Conservation (phyloP, 805 yeast genomes). For the Saturnispora bothae region DNA sequence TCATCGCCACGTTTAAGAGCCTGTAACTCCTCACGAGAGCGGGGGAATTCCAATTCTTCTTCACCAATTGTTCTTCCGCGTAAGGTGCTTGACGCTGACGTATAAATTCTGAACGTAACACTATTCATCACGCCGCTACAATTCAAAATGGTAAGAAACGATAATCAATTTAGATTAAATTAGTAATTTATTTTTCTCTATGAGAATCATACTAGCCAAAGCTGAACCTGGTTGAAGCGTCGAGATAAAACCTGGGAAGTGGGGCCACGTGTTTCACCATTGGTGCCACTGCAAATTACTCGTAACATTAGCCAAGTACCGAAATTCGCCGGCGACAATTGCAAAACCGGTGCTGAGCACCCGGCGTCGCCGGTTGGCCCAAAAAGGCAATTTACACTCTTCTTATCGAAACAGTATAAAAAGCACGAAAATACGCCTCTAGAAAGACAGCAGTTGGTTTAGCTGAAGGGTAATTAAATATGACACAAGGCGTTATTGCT, state of each 20-base stretch:
- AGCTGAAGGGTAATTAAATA: background rate
- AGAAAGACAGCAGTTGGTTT: background rate
- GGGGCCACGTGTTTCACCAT: too few species aligned
- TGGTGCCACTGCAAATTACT: background rate
- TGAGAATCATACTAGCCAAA: too few species aligned
- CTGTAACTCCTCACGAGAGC: background rate
- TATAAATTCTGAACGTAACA: too few species aligned
- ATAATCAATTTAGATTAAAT: too few species aligned
- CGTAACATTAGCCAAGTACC: too few species aligned
- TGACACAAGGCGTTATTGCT: slow-evolving; percentile 21
- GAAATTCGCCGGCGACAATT: background rate
- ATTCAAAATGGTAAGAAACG: too few species aligned
- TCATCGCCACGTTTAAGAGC: background rate
- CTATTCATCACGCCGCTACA: too few species aligned
- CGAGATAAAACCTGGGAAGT: too few species aligned
- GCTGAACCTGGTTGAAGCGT: too few species aligned
- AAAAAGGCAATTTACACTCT: slow-evolving; percentile 1
- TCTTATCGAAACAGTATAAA: slow-evolving; percentile 2
- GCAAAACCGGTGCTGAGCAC: background rate
- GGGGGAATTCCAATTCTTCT: background rate
- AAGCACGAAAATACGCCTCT: background rate
- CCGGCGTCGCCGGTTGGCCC: slow-evolving; percentile 6
- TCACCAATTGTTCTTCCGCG: background rate
- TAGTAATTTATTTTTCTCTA: too few species aligned
- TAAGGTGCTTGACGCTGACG: background rate